Percentiles rank a stretch among this genome's conserved stretches.
Evolutionary conservation across 495 filamentous ascomycete genomes (phyloP).

Genomic region (Parathielavia hyrcaniae): DNA sequence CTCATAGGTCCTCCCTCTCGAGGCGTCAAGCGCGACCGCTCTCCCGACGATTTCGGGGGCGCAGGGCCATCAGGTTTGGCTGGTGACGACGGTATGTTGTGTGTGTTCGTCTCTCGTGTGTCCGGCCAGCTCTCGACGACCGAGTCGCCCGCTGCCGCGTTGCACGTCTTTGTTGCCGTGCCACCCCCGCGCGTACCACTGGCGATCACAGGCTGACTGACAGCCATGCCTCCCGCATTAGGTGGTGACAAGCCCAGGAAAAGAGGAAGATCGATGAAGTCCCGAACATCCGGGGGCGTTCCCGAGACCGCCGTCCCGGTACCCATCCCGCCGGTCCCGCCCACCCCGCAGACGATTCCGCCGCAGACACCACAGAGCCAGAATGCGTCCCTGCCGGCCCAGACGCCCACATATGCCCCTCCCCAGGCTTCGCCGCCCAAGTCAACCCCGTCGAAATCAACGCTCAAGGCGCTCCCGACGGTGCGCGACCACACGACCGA

Average conservation of each 20-base stretch:
- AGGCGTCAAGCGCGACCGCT: slow-evolving; percentile 88
- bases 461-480: slow-evolving; percentile 91
- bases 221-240: slow-evolving; percentile 27
- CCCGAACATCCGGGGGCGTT: slow-evolving; percentile 42
- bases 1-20: slow-evolving; percentile 47
- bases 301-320: slow-evolving; percentile 47
- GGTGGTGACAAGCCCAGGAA: slow-evolving; percentile 68
- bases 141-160: slow-evolving; percentile 22
- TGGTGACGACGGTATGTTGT: slow-evolving; percentile 78
- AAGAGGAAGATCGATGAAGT: slow-evolving; percentile 78
- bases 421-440: slow-evolving; percentile 73
- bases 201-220: slow-evolving; percentile 35
- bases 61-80: slow-evolving; percentile 51
- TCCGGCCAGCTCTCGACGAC: slow-evolving; percentile 25
- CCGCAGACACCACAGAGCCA: slow-evolving; percentile 78
- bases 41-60: slow-evolving; percentile 70
- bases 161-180: slow-evolving; percentile 33
- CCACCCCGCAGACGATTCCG: slow-evolving; percentile 38
- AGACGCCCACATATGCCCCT: slow-evolving; percentile 47
- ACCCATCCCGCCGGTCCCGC: slow-evolving; percentile 43
- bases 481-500: slow-evolving; percentile 97
- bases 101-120: slow-evolving; percentile 33
- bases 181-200: slow-evolving; percentile 29
- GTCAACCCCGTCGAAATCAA: slow-evolving; percentile 79
- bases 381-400: slow-evolving; percentile 58